phyloP scores from a whole-genome alignment of 352 stramenopile genomes.

The Pythium graminicola region DNA sequence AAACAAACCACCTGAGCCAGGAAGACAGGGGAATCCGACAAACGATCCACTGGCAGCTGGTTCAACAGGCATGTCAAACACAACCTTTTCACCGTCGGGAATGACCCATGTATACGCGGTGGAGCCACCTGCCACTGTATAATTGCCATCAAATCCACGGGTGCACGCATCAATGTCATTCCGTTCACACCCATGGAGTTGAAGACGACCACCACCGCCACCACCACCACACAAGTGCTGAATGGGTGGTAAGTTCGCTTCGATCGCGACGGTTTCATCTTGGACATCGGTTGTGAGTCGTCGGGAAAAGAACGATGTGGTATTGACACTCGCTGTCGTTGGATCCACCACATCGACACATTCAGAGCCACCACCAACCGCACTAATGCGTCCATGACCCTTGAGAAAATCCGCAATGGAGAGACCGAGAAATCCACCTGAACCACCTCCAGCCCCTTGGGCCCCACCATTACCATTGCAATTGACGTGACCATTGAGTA shows the following conservation, averaged over 20 bases:
- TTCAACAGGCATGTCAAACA: too few relatives aligned
- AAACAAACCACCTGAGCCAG: conserved; percentile 65
- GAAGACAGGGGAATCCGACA: conserved; percentile 73
- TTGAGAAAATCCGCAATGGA: conserved; percentile 50
- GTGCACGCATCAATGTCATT: conserved; percentile 64
- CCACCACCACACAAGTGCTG: conserved; percentile 55
- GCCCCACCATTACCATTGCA: conserved; percentile 58
- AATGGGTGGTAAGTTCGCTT: neutral
- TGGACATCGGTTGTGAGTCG: too few relatives aligned
- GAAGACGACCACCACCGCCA: conserved; percentile 58
- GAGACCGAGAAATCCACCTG: conserved; percentile 62
- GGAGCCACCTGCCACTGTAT: conserved; percentile 60
- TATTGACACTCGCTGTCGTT: neutral
- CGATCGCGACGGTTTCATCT: too few relatives aligned
- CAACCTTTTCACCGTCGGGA: conserved; percentile 8
- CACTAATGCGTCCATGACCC: conserved; percentile 57
- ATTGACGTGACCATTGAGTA: conserved; percentile 62
- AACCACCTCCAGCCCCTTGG: conserved; percentile 58
- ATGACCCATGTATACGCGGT: conserved; percentile 23
- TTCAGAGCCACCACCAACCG: conserved; percentile 56
- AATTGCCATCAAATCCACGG: conserved; percentile 65
- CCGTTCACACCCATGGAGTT: conserved; percentile 60
- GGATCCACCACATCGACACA: conserved; percentile 26
- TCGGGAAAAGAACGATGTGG: neutral
- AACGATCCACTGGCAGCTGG: conserved; percentile 53